Base-by-base conservation (phyloP, 108 stramenopile genomes). In the Mediolabrus comicus region DNA sequence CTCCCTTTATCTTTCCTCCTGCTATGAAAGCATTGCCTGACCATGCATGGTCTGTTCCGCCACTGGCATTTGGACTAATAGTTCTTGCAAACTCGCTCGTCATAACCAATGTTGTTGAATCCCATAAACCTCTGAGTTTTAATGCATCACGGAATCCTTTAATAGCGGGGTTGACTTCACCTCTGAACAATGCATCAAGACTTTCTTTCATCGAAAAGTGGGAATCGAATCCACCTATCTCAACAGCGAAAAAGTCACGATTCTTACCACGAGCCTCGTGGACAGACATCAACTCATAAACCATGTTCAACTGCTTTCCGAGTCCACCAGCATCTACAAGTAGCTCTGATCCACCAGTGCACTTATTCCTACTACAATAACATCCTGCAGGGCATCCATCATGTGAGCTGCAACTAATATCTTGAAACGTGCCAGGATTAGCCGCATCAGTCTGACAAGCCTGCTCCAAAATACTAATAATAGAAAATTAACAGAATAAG, bases 31-130 rank as follows among this genome's bases (percentile, higher is more conserved):
- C 29, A 49, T 81, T 67, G 22, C 83, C 83, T 22, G 46, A 30
- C 62, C 49, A 65, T 3, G 22, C 46, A 56, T 60, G 55, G 53
- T 57, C 72, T 29, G 72, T 74, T 16, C 72, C 72, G 0, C 3
- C 46, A 7, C 64, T 59, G 2, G 58, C 19, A 59, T 86, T 85
- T 24, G 70, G 65, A 32, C 76, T 82, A 27, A 83, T 59, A 3
- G 85, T 80, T 25, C 85, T 53, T 10, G 63, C 88, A 61, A 89
- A 88, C 34, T 92, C 91, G 17, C 81, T 80, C 13, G 80, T 63
- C 12, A 79, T 52, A 9, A 87, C 80, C 10, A 87, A 33, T 7
- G 75, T 77, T 22, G 87, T 79, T 35, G 83, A 25, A 32, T 88
- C 65, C 86, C 84, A 89, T 2, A 82, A 16, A 9, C 19, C 9